These are phyloP conservation scores for Eucalyptus paniculata DNA, from an alignment of 345 rosid species.

Conservation along the genomic window DNA sequence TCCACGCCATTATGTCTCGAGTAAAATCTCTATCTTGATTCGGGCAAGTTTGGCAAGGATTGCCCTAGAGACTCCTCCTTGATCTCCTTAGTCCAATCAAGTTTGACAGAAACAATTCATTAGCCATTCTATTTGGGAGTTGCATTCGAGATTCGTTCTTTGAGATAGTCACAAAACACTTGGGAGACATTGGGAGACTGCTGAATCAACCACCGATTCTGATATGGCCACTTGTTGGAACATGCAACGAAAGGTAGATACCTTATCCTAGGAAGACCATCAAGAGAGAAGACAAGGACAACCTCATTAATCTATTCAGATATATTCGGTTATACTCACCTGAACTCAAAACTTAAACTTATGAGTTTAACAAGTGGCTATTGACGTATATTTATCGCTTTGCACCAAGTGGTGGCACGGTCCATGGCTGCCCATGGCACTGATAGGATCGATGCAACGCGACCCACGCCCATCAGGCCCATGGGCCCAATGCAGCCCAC, in stretches of 20 bases:
- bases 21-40: neutral
- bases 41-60: neutral
- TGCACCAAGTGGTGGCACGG: neutral
- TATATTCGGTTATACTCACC: neutral
- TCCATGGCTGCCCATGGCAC: neutral
- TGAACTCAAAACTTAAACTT: neutral
- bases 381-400: neutral
- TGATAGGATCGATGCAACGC: neutral
- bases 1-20: neutral
- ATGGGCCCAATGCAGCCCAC: neutral
- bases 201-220: fast-evolving
- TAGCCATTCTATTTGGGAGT: neutral
- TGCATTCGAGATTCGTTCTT: neutral
- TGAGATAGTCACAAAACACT: neutral
- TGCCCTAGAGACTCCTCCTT: neutral
- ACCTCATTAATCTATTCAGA: neutral
- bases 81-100: neutral
- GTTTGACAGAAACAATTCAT: neutral
- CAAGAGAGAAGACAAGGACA: neutral
- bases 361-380: neutral
- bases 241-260: neutral
- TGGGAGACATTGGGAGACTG: neutral
- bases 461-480: neutral
- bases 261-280: neutral
- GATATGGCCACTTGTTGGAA: neutral